Conservation (phyloP, 257 asterid genomes). For the Buddleja alternifolia region DNA sequence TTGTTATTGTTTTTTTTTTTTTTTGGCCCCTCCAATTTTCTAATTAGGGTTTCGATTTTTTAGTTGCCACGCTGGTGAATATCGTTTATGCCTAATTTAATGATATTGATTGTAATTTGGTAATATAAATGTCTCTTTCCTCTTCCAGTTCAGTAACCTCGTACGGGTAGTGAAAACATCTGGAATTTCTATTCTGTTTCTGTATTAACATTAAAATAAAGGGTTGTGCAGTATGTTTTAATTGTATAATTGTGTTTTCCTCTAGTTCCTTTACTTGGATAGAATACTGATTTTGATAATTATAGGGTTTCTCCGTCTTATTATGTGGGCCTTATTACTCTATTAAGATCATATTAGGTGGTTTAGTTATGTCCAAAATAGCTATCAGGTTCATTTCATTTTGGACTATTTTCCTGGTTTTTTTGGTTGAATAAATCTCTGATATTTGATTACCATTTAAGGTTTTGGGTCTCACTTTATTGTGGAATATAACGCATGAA, state of each 20-base stretch:
- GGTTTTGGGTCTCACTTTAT: slow-evolving; percentile 2
- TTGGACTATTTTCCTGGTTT: neutral
- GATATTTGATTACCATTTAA: neutral
- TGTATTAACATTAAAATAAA: neutral
- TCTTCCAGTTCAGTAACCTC: neutral
- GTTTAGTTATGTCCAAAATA: slow-evolving; percentile 7
- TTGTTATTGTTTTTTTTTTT: neutral
- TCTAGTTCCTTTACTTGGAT: slow-evolving; percentile 8
- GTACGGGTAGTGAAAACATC: slow-evolving; percentile 5
- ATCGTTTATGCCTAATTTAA: too few relatives aligned
- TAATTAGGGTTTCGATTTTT: slow-evolving; percentile 43
- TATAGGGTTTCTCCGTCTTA: slow-evolving; percentile 1
- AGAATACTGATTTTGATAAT: neutral
- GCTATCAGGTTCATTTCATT: neutral
- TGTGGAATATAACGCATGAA: neutral
- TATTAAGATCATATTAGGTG: neutral
- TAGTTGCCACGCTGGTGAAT: neutral
- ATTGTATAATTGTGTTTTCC: neutral
- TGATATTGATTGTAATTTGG: too few relatives aligned
- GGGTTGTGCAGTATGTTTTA: slow-evolving; percentile 1
- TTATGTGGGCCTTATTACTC: neutral
- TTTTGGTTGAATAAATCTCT: slow-evolving; percentile 10
- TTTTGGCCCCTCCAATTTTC: neutral
- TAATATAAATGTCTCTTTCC: too few relatives aligned
- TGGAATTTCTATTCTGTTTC: slow-evolving; percentile 23